Conservation (phyloP, 768 basidiomycete genomes). For the Trametes cubensis region DNA sequence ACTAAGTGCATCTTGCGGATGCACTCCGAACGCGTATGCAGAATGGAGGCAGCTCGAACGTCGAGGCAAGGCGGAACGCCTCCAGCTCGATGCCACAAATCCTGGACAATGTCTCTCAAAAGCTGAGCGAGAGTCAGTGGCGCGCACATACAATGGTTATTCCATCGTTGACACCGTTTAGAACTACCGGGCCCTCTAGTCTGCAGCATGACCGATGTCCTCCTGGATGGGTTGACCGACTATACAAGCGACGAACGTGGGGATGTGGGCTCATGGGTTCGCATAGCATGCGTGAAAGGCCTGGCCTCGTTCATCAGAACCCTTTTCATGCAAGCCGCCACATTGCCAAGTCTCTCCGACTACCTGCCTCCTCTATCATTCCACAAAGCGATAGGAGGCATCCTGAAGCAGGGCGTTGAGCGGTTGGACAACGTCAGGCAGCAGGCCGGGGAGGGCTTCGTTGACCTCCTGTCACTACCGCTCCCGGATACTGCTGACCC, state of each 20-base stretch:
- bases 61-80: conserved; percentile 65
- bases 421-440: conserved; percentile 89
- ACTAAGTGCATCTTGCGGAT: no score
- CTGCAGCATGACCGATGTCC: conserved; percentile 52
- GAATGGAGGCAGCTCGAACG: conserved; percentile 42
- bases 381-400: conserved; percentile 58
- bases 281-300: conserved; percentile 73
- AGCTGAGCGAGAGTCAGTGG: conserved; percentile 48
- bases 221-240: conserved; percentile 79
- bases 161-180: conserved; percentile 32
- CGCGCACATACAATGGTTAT: not conserved
- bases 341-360: conserved; percentile 49
- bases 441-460: conserved; percentile 68
- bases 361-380: conserved; percentile 66
- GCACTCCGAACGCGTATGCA: conserved; percentile 18
- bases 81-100: conserved; percentile 52
- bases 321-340: conserved; percentile 48
- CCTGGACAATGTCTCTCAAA: conserved; percentile 46
- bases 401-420: conserved; percentile 90
- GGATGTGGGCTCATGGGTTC: conserved; percentile 96
- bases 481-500: conserved; percentile 45
- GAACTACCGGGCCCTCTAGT: conserved; percentile 52
- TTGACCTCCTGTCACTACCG: conserved; percentile 50
- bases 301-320: conserved; percentile 56
- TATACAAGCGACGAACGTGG: conserved; percentile 94